A percentile compares a stretch with the other conserved stretches of the same genome.
These are phyloP conservation scores for Pleurotus salmoneostramineus DNA, from an alignment of 768 basidiomycete species.

Conservation along the genomic window DNA sequence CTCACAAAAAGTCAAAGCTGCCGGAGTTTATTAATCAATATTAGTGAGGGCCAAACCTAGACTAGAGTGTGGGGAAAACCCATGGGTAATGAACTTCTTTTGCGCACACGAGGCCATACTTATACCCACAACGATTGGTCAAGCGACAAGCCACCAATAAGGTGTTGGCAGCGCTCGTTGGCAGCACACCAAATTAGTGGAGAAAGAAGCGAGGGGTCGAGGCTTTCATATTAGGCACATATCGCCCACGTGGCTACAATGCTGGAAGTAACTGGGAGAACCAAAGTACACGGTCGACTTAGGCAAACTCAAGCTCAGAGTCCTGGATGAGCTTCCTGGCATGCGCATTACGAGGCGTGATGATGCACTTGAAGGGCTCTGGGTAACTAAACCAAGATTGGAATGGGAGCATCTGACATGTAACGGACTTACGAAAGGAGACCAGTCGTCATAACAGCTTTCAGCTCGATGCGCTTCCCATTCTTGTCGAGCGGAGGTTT, in stretches of 20 bases:
- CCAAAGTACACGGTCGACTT: background rate
- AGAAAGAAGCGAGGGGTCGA: no score
- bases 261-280: background rate
- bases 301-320: slow-evolving; percentile 1
- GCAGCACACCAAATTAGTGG: no score
- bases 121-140: no score
- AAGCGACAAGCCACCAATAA: background rate
- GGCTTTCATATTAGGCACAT: background rate
- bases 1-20: background rate
- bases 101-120: background rate
- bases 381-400: background rate
- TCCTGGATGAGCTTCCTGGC: slow-evolving; percentile 9
- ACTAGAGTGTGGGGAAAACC: background rate
- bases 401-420: no score
- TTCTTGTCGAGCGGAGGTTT: slow-evolving; percentile 12
- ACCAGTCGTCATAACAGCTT: slow-evolving; percentile 8
- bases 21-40: background rate
- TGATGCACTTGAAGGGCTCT: background rate
- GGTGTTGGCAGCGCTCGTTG: no score
- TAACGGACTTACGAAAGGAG: background rate
- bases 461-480: slow-evolving; percentile 12
- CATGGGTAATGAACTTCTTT: background rate
- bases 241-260: background rate
- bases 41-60: background rate
- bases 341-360: background rate